Conservation (phyloP, 2,329 filamentous ascomycete species). For the Colletotrichum magnum region DNA sequence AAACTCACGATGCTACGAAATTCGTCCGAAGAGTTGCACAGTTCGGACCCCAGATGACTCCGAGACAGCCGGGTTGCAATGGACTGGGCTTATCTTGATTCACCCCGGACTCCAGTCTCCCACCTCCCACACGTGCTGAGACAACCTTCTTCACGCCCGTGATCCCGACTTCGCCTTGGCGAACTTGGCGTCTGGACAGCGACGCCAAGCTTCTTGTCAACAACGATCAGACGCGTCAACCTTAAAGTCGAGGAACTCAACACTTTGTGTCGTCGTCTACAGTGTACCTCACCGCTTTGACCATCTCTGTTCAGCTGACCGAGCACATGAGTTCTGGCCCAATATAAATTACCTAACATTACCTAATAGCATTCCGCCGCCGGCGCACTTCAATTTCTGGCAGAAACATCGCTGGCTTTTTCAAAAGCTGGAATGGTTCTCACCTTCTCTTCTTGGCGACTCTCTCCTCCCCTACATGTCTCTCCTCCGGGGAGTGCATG, state of each 20-base stretch:
- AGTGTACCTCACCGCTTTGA: constrained; percentile 31
- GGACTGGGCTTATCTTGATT: constrained; percentile 30
- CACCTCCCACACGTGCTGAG: constrained; percentile 33
- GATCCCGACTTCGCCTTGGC: constrained; percentile 36
- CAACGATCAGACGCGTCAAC: constrained; percentile 39
- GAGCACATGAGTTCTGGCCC: constrained; percentile 9
- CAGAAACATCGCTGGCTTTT: background rate
- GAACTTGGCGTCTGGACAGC: constrained; percentile 32
- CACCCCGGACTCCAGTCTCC: constrained; percentile 24
- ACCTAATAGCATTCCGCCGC: constrained; percentile 21
- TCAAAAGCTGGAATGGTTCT: constrained; percentile 10
- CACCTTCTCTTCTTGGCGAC: background rate
- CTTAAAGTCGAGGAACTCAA: constrained; percentile 32
- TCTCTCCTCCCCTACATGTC: background rate
- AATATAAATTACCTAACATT: constrained; percentile 36
- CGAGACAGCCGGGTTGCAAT: constrained; percentile 22
- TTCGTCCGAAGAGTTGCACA: background rate
- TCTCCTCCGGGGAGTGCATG: background rate
- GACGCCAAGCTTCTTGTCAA: constrained; percentile 40
- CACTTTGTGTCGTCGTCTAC: constrained; percentile 23
- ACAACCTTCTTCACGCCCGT: constrained; percentile 40
- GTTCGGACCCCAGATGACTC: constrained; percentile 4
- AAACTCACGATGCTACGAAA: background rate
- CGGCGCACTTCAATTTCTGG: background rate
- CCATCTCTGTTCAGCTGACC: constrained; percentile 24